phyloP scores from a whole-genome alignment of 2,329 filamentous ascomycete genomes.

The Byssochlamys sp. region DNA sequence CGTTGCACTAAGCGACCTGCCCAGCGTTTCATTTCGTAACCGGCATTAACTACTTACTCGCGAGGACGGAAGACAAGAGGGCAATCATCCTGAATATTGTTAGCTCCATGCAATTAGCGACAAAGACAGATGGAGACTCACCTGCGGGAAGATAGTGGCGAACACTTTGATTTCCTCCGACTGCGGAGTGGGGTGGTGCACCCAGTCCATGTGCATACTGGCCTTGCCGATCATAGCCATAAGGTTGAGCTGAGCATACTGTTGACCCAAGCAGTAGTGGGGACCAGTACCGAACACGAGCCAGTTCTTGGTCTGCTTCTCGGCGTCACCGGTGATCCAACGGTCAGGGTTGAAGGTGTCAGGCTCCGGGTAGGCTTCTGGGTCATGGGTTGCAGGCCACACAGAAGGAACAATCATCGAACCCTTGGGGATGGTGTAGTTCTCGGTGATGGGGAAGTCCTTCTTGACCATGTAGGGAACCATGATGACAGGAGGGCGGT shows the following conservation, averaged over 20 bases:
- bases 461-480: slow-evolving; percentile 93
- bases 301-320: slow-evolving; percentile 89
- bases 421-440: slow-evolving; percentile 87
- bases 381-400: slow-evolving; percentile 82
- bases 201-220: slow-evolving; percentile 77
- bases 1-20: neutral
- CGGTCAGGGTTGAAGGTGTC: slow-evolving; percentile 83
- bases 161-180: slow-evolving; percentile 98
- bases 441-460: slow-evolving; percentile 76
- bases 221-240: slow-evolving; percentile 86
- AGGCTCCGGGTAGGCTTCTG: slow-evolving; percentile 81
- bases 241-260: slow-evolving; percentile 80
- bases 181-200: slow-evolving; percentile 69
- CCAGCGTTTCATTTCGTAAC: neutral
- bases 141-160: slow-evolving; percentile 94
- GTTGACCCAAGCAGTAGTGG: slow-evolving; percentile 92
- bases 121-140: slow-evolving; percentile 36
- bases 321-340: slow-evolving; percentile 82
- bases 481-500: slow-evolving; percentile 93
- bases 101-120: slow-evolving; percentile 7
- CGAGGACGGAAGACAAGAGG: slow-evolving; percentile 59
- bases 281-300: slow-evolving; percentile 91
- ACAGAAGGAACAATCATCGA: slow-evolving; percentile 91
- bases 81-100: slow-evolving; percentile 61
- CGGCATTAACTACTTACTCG: slow-evolving; percentile 16